Conservation (phyloP, 148 eudicot genomes). For the Diospyros lotus region DNA sequence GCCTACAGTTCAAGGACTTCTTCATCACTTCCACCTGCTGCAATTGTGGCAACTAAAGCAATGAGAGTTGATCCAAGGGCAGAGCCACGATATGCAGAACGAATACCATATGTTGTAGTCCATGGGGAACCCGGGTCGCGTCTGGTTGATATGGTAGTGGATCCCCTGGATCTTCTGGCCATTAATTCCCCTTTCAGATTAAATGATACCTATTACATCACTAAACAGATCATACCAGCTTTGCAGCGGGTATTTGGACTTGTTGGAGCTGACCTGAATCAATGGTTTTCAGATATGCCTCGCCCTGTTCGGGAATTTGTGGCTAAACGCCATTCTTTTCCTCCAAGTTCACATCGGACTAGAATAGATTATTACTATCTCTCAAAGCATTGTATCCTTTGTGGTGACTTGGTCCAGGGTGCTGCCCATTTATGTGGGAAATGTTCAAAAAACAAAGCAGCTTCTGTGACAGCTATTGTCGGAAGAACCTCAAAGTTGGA, state of each 20-base stretch:
- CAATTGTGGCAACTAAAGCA: constrained; percentile 93
- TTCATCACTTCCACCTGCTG: constrained; percentile 86
- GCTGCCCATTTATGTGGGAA: constrained; percentile 51
- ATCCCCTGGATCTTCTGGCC: constrained; percentile 74
- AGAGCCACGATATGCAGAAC: constrained; percentile 89
- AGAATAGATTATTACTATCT: constrained; percentile 85
- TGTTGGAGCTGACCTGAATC: constrained; percentile 72
- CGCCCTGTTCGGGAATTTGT: constrained; percentile 57
- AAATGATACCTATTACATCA: constrained; percentile 80
- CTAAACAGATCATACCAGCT: constrained; percentile 92
- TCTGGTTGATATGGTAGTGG: constrained; percentile 82
- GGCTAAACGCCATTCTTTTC: constrained; percentile 44
- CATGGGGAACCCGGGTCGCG: constrained; percentile 99
- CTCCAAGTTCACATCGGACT: constrained; percentile 50
- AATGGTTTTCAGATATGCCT: constrained; percentile 83
- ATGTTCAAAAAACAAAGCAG: constrained; percentile 56
- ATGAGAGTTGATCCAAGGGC: constrained; percentile 88
- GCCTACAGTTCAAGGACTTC: constrained; percentile 63
- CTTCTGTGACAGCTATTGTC: constrained; percentile 49
- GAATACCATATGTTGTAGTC: constrained; percentile 84
- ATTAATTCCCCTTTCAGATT: constrained; percentile 69
- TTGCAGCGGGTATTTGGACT: constrained; percentile 90
- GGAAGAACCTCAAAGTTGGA: constrained; percentile 83
- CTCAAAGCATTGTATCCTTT: constrained; percentile 73
- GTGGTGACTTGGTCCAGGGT: constrained; percentile 70